Evolutionary conservation across 345 rosid genomes (phyloP).

Genomic region (Zanthoxylum bungeanum): DNA sequence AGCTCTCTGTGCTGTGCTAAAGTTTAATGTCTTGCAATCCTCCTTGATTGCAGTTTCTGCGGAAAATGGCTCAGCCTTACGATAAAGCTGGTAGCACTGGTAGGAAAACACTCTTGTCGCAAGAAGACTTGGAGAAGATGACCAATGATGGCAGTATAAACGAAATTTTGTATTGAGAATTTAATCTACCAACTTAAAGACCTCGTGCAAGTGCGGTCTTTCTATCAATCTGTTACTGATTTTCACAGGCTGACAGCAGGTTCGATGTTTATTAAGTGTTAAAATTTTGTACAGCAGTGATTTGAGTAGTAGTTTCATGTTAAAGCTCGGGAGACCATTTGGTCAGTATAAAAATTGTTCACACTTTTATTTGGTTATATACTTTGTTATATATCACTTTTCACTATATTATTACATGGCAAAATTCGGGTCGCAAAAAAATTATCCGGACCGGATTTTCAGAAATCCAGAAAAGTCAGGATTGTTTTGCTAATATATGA

Average conservation of each 20-base stretch:
- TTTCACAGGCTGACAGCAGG: not conserved
- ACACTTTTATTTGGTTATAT: too few species aligned
- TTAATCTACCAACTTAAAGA: not conserved
- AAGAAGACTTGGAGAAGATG: constrained; percentile 88
- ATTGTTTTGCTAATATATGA: too few species aligned
- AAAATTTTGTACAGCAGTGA: not conserved
- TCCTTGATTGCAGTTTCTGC: constrained; percentile 54
- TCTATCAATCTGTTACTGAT: not conserved
- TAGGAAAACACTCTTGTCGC: constrained; percentile 74
- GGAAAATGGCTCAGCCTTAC: constrained; percentile 98
- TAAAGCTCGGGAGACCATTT: not conserved
- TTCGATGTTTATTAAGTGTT: not conserved
- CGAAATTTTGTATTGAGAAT: constrained; percentile 32
- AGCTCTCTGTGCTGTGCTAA: not conserved
- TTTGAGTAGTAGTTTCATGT: not conserved
- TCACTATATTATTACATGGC: too few species aligned
- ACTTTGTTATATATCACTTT: too few species aligned
- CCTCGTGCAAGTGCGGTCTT: not conserved
- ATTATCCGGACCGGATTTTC: too few species aligned
- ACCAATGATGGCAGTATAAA: constrained; percentile 45
- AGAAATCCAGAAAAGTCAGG: too few species aligned
- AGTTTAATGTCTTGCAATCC: not conserved
- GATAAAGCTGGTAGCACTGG: constrained; percentile 61
- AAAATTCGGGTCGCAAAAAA: too few species aligned
- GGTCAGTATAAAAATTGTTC: too few species aligned